Conservation (phyloP, 768 basidiomycete species). For the Fomitopsis serialis region DNA sequence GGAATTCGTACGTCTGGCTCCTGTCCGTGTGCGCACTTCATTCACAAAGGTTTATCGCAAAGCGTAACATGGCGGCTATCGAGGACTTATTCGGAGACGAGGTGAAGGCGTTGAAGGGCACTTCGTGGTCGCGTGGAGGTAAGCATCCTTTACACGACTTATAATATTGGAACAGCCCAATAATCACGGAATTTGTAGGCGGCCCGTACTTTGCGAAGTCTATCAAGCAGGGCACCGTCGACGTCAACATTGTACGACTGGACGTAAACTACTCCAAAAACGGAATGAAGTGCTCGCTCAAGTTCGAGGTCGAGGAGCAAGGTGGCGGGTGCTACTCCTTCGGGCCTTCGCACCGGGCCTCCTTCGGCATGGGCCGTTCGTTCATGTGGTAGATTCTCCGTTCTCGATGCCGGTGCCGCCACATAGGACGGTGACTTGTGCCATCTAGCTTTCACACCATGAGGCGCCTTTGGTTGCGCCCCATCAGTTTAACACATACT, state of each 20-base stretch:
- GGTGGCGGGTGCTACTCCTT: conserved; percentile 9
- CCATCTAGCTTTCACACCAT: no score
- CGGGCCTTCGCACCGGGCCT: background rate
- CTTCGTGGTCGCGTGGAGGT: background rate
- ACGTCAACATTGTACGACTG: conserved; percentile 26
- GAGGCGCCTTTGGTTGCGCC: no score
- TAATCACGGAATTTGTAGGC: background rate
- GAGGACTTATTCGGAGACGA: background rate
- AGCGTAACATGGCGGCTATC: background rate
- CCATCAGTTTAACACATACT: no score
- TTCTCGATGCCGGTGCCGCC: no score
- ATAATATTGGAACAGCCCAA: background rate
- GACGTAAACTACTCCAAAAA: conserved; percentile 38
- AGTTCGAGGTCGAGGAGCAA: conserved; percentile 28
- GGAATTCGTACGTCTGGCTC: conserved; percentile 24
- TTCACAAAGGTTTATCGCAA: background rate
- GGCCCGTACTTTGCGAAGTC: conserved; percentile 31
- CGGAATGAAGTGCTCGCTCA: conserved; percentile 35
- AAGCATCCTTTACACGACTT: background rate
- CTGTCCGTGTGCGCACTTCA: background rate
- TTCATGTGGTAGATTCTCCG: background rate
- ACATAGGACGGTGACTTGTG: no score
- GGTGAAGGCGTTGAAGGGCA: background rate
- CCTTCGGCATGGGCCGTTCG: background rate
- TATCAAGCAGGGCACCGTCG: conserved; percentile 28